Evolutionary conservation across 306 rosid species (phyloP).

Genomic region (Chamaecrista fasciculata): DNA sequence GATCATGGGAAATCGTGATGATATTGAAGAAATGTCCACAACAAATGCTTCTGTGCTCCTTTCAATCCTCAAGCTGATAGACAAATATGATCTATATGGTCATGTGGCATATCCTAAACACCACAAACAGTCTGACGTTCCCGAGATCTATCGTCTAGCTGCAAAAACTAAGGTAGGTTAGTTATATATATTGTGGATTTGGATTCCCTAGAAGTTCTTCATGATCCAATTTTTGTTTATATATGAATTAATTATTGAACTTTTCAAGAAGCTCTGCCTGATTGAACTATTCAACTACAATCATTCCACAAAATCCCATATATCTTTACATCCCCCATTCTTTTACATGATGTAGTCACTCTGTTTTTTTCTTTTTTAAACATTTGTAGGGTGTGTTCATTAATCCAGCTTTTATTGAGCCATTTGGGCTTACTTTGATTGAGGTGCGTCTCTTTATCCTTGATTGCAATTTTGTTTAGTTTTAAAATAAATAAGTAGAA

Average conservation of each 20-base stretch:
- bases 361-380: conserved; percentile 29
- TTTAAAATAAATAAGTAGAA: conserved; percentile 32
- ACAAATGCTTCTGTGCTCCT: conserved; percentile 88
- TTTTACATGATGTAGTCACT: background rate
- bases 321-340: background rate
- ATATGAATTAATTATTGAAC: background rate
- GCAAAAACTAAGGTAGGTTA: conserved; percentile 87
- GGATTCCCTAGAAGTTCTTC: no score
- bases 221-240: background rate
- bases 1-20: conserved; percentile 95
- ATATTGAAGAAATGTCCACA: conserved; percentile 95
- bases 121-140: conserved; percentile 94
- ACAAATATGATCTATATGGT: conserved; percentile 91
- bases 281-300: background rate
- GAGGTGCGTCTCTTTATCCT: conserved; percentile 57
- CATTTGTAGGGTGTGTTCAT: conserved; percentile 90
- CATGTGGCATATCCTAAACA: conserved; percentile 98
- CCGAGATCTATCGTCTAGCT: conserved; percentile 89
- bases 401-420: conserved; percentile 98
- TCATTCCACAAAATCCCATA: background rate
- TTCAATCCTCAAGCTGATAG: conserved; percentile 87
- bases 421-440: conserved; percentile 90
- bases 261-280: background rate
- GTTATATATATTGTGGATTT: background rate
- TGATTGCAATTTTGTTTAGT: background rate